Percentiles rank a stretch among this genome's conserved stretches.
phyloP scores from a whole-genome alignment of 106 monocot genomes.

The Hemerocallis citrina region DNA sequence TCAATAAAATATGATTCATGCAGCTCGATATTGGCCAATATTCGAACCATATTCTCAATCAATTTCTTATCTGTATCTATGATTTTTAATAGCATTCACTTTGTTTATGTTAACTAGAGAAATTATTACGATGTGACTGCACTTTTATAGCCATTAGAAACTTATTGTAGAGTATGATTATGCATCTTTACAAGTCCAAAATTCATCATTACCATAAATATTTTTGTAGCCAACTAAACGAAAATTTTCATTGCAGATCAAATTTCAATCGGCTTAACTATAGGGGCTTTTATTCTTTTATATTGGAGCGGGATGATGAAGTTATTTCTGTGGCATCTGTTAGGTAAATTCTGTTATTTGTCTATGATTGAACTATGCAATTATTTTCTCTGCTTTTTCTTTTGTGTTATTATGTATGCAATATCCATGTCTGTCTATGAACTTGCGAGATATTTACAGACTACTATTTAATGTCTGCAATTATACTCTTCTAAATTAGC shows the following conservation, averaged over 20 bases:
- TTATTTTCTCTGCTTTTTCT: too few relatives aligned
- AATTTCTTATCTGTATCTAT: background rate
- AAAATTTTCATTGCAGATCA: slow-evolving; percentile 44
- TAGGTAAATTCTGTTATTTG: slow-evolving; percentile 55
- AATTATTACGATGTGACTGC: background rate
- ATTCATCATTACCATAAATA: background rate
- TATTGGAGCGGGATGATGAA: slow-evolving; percentile 84
- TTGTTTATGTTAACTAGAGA: too few relatives aligned
- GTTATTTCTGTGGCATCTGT: slow-evolving; percentile 76
- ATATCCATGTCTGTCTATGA: too few relatives aligned
- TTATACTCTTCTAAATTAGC: too few relatives aligned
- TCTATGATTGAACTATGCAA: too few relatives aligned
- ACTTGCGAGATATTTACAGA: too few relatives aligned
- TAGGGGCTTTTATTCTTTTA: slow-evolving; percentile 74
- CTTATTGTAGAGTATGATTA: background rate
- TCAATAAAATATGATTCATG: too few relatives aligned
- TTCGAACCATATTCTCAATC: background rate
- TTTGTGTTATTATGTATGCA: too few relatives aligned
- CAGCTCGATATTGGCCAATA: too few relatives aligned
- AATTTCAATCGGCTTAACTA: slow-evolving; percentile 82
- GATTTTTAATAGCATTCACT: background rate
- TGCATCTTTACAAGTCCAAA: background rate
- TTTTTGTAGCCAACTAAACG: background rate
- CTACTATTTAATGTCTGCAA: too few relatives aligned
- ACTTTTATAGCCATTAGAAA: background rate